A percentile compares a stretch with the other conserved stretches of the same genome.
These are phyloP conservation scores for Eucalyptus erythrocorys DNA, from an alignment of 345 rosid genomes.

Conservation along the genomic window DNA sequence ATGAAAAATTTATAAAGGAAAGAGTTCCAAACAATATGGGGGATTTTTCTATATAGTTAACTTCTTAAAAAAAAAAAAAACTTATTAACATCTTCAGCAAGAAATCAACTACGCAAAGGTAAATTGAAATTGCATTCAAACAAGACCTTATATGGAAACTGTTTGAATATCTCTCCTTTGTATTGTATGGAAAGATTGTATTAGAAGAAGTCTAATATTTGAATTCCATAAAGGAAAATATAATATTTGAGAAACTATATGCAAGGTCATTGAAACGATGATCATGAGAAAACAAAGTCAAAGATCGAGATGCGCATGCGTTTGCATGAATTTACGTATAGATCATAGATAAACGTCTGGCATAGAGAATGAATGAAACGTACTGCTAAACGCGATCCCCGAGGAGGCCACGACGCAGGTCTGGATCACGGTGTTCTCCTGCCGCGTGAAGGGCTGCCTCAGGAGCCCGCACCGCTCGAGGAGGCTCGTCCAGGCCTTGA, in stretches of 20 bases:
- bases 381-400: conserved; percentile 95
- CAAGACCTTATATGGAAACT: neutral
- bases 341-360: neutral
- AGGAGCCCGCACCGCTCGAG: conserved; percentile 37
- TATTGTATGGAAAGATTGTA: neutral
- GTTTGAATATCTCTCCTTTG: neutral
- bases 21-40: neutral
- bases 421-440: conserved; percentile 82
- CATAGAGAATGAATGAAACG: neutral
- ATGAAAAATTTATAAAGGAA: neutral
- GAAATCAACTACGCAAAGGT: neutral
- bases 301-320: neutral
- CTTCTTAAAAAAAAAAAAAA: no score
- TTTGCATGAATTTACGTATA: neutral
- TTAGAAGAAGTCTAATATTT: neutral
- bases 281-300: neutral
- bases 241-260: neutral
- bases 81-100: neutral
- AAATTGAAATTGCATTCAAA: neutral
- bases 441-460: conserved; percentile 75
- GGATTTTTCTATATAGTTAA: neutral
- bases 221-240: neutral
- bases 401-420: conserved; percentile 89
- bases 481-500: conserved; percentile 24
- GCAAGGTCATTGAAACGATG: neutral